A percentile compares a stretch with the other conserved stretches of the same genome.
These are phyloP conservation scores for Peronospora tabacina DNA, from an alignment of 352 stramenopile genomes.

Conservation along the genomic window DNA sequence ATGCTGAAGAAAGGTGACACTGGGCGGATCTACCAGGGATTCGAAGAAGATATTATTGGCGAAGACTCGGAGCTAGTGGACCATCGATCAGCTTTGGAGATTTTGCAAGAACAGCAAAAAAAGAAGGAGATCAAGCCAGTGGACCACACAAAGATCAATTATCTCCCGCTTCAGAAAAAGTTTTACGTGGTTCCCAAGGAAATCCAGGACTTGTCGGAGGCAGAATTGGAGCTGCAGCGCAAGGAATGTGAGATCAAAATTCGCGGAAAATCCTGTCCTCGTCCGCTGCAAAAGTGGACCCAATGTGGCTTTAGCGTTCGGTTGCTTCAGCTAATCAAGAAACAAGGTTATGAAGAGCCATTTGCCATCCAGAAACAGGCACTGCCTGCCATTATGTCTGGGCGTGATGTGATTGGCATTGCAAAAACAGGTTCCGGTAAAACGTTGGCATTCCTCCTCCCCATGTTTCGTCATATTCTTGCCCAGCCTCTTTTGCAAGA, in stretches of 20 bases:
- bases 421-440: slow-evolving; percentile 96
- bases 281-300: slow-evolving; percentile 93
- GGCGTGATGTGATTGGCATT: slow-evolving; percentile 98
- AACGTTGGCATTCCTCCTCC: slow-evolving; percentile 86
- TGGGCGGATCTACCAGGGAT: slow-evolving; percentile 74
- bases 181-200: slow-evolving; percentile 96
- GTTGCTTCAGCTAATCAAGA: slow-evolving; percentile 92
- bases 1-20: slow-evolving; percentile 53
- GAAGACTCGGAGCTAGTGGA: slow-evolving; percentile 73
- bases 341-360: slow-evolving; percentile 89
- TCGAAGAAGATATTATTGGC: slow-evolving; percentile 78
- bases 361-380: slow-evolving; percentile 97
- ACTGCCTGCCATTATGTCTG: slow-evolving; percentile 97
- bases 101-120: slow-evolving; percentile 87
- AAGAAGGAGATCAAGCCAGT: slow-evolving; percentile 94
- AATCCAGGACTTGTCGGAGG: slow-evolving; percentile 85
- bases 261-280: slow-evolving; percentile 93
- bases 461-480: slow-evolving; percentile 95
- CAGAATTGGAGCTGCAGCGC: slow-evolving; percentile 73
- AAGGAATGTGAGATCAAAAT: slow-evolving; percentile 94
- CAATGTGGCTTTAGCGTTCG: slow-evolving; percentile 96
- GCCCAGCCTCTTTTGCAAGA: slow-evolving; percentile 87
- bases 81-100: slow-evolving; percentile 81
- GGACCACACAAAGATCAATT: slow-evolving; percentile 94
- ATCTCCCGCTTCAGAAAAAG: slow-evolving; percentile 97